Evolutionary conservation across 2,329 filamentous ascomycete species (phyloP).

Genomic region (Celoporthe dispersa): DNA sequence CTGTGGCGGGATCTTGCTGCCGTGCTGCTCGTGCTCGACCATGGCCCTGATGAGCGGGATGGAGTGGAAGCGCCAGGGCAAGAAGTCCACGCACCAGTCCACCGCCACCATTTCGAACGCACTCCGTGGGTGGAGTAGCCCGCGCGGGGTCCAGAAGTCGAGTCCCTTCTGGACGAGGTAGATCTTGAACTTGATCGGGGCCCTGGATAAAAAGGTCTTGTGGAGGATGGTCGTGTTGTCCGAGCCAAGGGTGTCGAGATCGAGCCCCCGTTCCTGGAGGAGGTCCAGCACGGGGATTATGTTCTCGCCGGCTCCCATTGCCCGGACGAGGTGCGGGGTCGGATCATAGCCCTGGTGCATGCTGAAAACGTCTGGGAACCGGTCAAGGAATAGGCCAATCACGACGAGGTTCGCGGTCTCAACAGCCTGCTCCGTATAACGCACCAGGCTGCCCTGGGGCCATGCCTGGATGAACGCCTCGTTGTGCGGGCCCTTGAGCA

Average conservation of each 20-base stretch:
- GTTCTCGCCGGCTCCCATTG: background rate
- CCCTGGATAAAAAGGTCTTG: no score
- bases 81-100: background rate
- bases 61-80: background rate
- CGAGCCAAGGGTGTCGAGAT: background rate
- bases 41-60: background rate
- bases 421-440: background rate
- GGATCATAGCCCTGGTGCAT: background rate
- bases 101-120: background rate
- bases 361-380: background rate
- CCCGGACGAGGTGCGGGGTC: background rate
- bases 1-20: background rate
- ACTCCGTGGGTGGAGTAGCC: background rate
- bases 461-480: background rate
- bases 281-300: background rate
- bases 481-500: background rate
- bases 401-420: background rate
- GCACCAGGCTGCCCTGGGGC: background rate
- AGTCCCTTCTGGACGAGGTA: background rate
- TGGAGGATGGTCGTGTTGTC: background rate
- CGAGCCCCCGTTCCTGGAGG: background rate
- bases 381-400: background rate
- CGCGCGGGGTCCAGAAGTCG: conserved; percentile 3
- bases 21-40: background rate
- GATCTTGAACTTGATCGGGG: background rate